Evolutionary conservation across 1,284 basidiomycete genomes (phyloP), one percentile per base, ranked within the genome.

Genomic region (Cryptococcus sp.): DNA sequence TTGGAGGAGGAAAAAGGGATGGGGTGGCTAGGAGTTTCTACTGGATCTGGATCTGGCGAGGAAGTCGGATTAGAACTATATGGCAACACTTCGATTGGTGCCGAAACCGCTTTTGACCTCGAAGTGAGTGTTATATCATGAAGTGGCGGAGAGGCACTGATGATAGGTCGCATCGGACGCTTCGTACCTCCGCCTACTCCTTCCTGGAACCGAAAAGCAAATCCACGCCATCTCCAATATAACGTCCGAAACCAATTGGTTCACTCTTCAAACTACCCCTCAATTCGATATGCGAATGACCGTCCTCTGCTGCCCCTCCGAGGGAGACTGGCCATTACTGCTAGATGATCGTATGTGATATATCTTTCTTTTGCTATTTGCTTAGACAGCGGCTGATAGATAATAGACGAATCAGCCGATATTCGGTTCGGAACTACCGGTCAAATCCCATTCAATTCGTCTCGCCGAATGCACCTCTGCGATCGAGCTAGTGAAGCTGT

Each of bases 301-400:
- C n/a, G 59, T 72, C 31, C 58, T 75, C 2, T 76, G 74, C 53
- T 76, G 74, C 55, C 63, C 64, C 16, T 60, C 60, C 4, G 63
- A 66, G 47, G 67, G 68, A 3, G 67, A 70, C 37, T 76, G 74
- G 74, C 74, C 74, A 25, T 59, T 76, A 34, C 53, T 74, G 10
- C 57, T 67, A 16, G 74, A 76, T 50, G 74, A 76, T 55, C 62
- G 66, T 66, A 46, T 63, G 66, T 54, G 19, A 7, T 40, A 9
- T 54, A 4, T 32, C 42, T 1, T 16, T 18, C 28, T 1, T n/a
- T n/a, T n/a, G n/a, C n/a, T n/a, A n/a, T n/a, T n/a, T n/a, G n/a
- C n/a, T n/a, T n/a, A n/a, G n/a, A n/a, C n/a, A n/a, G n/a, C n/a
- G n/a, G n/a, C n/a, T n/a, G n/a, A n/a, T n/a, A n/a, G n/a, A n/a